phyloP scores from a whole-genome alignment of 2,329 filamentous ascomycete genomes.

The Rosellinia necatrix region DNA sequence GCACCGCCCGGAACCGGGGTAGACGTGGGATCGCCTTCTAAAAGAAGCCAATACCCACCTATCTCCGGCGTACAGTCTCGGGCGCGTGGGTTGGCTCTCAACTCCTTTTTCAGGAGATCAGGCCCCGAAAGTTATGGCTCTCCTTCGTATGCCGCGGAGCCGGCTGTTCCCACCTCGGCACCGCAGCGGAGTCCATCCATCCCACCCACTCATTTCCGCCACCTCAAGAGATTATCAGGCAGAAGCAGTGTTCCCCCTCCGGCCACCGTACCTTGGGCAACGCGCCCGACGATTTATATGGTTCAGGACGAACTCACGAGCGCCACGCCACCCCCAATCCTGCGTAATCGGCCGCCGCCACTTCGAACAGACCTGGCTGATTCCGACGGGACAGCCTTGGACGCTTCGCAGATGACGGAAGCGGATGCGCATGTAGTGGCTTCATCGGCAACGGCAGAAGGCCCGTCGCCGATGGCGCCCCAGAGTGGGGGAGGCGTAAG shows the following conservation, averaged over 20 bases:
- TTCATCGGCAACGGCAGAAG: constrained; percentile 20
- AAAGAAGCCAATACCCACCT: constrained; percentile 54
- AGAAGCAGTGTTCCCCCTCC: constrained; percentile 40
- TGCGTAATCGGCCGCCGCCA: constrained; percentile 46
- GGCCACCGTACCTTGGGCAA: constrained; percentile 36
- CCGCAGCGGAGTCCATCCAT: constrained; percentile 7
- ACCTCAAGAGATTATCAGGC: constrained; percentile 24
- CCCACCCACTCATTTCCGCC: constrained; percentile 14
- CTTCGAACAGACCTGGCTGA: constrained; percentile 3
- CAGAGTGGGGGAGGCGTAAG: constrained; percentile 29
- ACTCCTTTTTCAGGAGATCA: constrained; percentile 57
- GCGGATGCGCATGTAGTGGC: constrained; percentile 15
- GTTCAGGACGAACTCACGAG: constrained; percentile 51
- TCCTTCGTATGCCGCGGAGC: constrained; percentile 25
- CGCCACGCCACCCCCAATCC: constrained; percentile 61
- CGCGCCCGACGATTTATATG: constrained; percentile 48
- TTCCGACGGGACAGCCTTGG: constrained; percentile 1
- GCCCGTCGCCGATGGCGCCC: constrained; percentile 4
- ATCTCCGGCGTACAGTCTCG: constrained; percentile 50
- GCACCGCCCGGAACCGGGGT: constrained; percentile 7
- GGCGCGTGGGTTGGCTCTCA: constrained; percentile 49
- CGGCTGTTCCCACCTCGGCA: constrained; percentile 29
- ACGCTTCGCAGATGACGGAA: constrained; percentile 14
- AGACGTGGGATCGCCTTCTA: constrained; percentile 27
- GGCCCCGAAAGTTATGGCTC: constrained; percentile 44